A percentile compares a stretch with the other conserved stretches of the same genome.
phyloP scores from a whole-genome alignment of 495 filamentous ascomycete species.

The Penicillium roqueforti region DNA sequence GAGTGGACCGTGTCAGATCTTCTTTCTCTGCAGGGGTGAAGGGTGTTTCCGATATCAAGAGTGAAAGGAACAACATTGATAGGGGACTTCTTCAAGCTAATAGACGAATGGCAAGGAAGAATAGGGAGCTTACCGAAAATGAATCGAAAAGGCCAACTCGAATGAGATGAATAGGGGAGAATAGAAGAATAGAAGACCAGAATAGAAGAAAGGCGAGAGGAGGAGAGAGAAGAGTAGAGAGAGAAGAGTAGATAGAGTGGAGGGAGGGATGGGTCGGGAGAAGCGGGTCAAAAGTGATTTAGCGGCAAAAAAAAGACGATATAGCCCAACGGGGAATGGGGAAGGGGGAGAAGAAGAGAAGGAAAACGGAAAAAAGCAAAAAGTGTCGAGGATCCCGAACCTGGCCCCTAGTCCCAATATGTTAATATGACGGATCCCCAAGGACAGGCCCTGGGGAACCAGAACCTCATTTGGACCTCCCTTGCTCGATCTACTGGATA shows the following conservation, averaged over 20 bases:
- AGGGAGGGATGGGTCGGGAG: slow-evolving; percentile 11
- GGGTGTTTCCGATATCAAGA: slow-evolving; percentile 25
- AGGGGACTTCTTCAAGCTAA: too few relatives aligned
- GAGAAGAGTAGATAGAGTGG: slow-evolving; percentile 15
- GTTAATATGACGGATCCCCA: slow-evolving; percentile 49
- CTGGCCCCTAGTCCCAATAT: slow-evolving; percentile 46
- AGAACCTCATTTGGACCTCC: slow-evolving; percentile 2
- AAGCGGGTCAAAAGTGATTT: slow-evolving; percentile 2
- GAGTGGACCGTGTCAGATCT: slow-evolving; percentile 32
- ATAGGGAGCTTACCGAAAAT: slow-evolving; percentile 5
- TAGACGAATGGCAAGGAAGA: too few relatives aligned
- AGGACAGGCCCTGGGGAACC: slow-evolving; percentile 29
- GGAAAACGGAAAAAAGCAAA: slow-evolving; percentile 17
- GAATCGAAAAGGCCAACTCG: not conserved
- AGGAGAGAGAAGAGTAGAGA: slow-evolving; percentile 9
- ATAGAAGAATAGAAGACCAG: slow-evolving; percentile 2
- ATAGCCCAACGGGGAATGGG: slow-evolving; percentile 16
- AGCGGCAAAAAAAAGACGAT: slow-evolving; percentile 10
- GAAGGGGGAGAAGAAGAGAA: slow-evolving; percentile 20
- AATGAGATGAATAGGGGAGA: not conserved
- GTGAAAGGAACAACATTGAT: slow-evolving; percentile 7
- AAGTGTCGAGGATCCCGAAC: slow-evolving; percentile 40
- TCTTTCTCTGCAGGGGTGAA: slow-evolving; percentile 30
- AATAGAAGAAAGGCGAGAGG: slow-evolving; percentile 14
- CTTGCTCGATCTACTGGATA: slow-evolving; percentile 8